A percentile compares a stretch with the other conserved stretches of the same genome.
Conservation (phyloP, 805 yeast genomes). For the Candida ficus region DNA sequence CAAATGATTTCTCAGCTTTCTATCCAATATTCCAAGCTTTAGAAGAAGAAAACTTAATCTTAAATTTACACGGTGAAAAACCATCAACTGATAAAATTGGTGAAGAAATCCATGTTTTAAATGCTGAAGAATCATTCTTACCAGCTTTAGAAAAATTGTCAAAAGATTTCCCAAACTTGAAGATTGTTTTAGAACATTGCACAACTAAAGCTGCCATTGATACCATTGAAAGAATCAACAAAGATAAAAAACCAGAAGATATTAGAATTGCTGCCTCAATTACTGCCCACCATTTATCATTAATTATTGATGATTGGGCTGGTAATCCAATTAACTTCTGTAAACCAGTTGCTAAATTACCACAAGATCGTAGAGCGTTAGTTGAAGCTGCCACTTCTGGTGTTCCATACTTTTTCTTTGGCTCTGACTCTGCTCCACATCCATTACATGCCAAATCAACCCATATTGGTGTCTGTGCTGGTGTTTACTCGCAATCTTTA, state of each 20-base stretch:
- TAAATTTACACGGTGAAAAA: slow-evolving; percentile 94
- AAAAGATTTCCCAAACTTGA: slow-evolving; percentile 75
- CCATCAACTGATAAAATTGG: slow-evolving; percentile 56
- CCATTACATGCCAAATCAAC: slow-evolving; percentile 74
- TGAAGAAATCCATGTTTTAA: slow-evolving; percentile 79
- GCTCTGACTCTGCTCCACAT: slow-evolving; percentile 98
- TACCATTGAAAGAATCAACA: slow-evolving; percentile 63
- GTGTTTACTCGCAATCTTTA: slow-evolving; percentile 86
- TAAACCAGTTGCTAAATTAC: slow-evolving; percentile 96
- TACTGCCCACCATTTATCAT: slow-evolving; percentile 89
- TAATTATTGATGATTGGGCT: slow-evolving; percentile 94
- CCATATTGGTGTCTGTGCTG: slow-evolving; percentile 91
- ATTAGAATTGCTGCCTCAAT: slow-evolving; percentile 83
- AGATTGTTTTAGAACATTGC: slow-evolving; percentile 90
- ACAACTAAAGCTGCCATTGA: slow-evolving; percentile 87
- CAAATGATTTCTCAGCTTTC: slow-evolving; percentile 82
- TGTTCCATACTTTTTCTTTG: slow-evolving; percentile 88
- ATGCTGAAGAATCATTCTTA: slow-evolving; percentile 88
- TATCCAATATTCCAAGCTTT: slow-evolving; percentile 88
- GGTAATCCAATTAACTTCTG: slow-evolving; percentile 94
- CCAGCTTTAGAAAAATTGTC: slow-evolving; percentile 85
- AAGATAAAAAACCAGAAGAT: slow-evolving; percentile 27
- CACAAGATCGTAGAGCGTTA: slow-evolving; percentile 75
- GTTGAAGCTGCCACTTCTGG: slow-evolving; percentile 89
- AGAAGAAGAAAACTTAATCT: slow-evolving; percentile 70